Conservation (phyloP, 257 asterid species). For the Nyctanthes arbortristis region DNA sequence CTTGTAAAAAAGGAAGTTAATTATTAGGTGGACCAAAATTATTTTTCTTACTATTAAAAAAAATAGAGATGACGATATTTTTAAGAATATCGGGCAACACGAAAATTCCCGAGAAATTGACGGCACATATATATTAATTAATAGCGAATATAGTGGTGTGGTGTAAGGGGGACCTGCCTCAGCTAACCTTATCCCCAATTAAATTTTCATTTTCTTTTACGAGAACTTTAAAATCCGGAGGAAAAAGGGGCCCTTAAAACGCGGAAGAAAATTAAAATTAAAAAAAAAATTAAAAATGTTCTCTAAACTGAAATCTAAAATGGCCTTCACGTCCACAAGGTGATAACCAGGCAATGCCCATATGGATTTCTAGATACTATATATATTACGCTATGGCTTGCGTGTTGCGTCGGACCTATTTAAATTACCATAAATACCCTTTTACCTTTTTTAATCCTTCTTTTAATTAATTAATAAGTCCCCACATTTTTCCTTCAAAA, state of each 20-base stretch:
- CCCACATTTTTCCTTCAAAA: neutral
- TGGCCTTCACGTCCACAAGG: constrained; percentile 41
- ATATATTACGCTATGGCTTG: no score
- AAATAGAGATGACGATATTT: no score
- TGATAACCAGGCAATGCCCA: constrained; percentile 17
- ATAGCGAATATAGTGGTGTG: neutral
- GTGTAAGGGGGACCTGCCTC: constrained; percentile 22
- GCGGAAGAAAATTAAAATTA: constrained; percentile 10
- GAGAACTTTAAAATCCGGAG: neutral
- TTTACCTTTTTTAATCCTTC: neutral
- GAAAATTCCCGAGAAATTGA: neutral
- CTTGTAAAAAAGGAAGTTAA: no score
- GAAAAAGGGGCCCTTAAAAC: neutral
- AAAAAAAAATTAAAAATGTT: neutral
- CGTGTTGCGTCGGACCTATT: no score
- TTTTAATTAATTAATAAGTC: no score
- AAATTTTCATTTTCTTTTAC: neutral
- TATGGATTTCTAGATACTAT: constrained; percentile 9
- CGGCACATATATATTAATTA: neutral
- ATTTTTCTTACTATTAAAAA: no score
- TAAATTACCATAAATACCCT: constrained; percentile 19
- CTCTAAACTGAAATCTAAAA: constrained; percentile 28
- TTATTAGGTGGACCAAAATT: no score
- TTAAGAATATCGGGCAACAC: no score
- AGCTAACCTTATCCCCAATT: constrained; percentile 27